phyloP scores from a whole-genome alignment of 73 alveolate species.

The Paramecium pentaurelia region DNA sequence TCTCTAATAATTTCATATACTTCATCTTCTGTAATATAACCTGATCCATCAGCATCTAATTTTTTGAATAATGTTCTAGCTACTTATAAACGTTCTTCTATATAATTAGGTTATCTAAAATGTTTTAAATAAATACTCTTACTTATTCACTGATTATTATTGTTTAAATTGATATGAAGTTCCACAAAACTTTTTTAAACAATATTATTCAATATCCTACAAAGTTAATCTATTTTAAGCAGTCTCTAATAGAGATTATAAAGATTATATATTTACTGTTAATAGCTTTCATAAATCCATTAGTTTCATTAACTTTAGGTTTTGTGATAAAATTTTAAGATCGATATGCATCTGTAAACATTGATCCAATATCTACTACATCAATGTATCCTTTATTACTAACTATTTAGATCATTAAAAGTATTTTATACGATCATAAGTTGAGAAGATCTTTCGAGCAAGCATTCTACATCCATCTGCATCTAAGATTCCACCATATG shows the following conservation, averaged over 20 bases:
- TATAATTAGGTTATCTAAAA: constrained; percentile 23
- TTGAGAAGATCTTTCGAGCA: not conserved
- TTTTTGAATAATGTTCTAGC: constrained; percentile 54
- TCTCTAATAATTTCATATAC: constrained; percentile 60
- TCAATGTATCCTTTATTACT: constrained; percentile 24
- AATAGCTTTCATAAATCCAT: constrained; percentile 6
- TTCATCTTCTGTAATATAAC: constrained; percentile 60
- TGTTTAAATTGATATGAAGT: not conserved
- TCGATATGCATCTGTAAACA: constrained; percentile 34
- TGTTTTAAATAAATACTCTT: too few species aligned
- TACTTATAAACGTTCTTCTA: constrained; percentile 48
- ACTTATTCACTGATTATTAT: not conserved
- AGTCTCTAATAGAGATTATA: not conserved
- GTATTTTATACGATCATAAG: not conserved
- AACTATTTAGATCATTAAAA: not conserved
- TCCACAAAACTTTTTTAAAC: constrained; percentile 17
- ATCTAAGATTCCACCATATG: constrained; percentile 44
- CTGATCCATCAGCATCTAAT: constrained; percentile 57
- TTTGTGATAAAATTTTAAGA: not conserved
- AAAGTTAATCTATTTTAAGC: constrained; percentile 3
- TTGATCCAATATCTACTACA: constrained; percentile 5
- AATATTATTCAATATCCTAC: constrained; percentile 17
- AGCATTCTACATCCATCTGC: constrained; percentile 47
- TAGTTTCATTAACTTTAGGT: not conserved
- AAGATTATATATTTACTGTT: not conserved